Evolutionary conservation across 1,284 basidiomycete genomes (phyloP).

Genomic region (Ustilago tritici): DNA sequence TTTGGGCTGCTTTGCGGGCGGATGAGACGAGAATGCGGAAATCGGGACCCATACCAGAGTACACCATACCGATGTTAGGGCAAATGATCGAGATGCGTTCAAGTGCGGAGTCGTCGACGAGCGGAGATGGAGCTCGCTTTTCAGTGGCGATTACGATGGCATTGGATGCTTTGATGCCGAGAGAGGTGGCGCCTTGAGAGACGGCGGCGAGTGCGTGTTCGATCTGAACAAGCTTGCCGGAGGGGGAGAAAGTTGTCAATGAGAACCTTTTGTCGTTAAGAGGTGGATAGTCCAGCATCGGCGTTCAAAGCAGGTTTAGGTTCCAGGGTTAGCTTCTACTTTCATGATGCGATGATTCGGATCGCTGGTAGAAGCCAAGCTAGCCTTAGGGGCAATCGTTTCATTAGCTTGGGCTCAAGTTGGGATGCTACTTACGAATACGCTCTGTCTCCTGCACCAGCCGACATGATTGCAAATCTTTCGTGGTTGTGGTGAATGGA

Average conservation of each 20-base stretch:
- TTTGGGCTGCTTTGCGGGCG: constrained; percentile 96
- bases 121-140: constrained; percentile 96
- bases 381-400: not conserved
- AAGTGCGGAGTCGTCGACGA: constrained; percentile 96
- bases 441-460: constrained; percentile 66
- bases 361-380: not conserved
- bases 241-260: constrained; percentile 97
- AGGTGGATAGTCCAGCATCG: not conserved
- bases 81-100: constrained; percentile 95
- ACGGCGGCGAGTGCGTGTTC: constrained; percentile 99
- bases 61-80: constrained; percentile 98
- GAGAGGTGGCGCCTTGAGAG: constrained; percentile 84
- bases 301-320: not conserved
- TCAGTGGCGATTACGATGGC: constrained; percentile 99
- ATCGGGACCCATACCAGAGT: constrained; percentile 97
- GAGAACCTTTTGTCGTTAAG: constrained; percentile 80
- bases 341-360: not conserved
- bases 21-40: constrained; percentile 92
- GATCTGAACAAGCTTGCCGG: constrained; percentile 88
- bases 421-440: constrained; percentile 54
- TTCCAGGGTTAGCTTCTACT: constrained; percentile 2
- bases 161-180: constrained; percentile 99
- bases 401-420: not conserved
- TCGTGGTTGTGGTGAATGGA: not conserved
- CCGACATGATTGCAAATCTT: constrained; percentile 53